Percentiles rank a stretch among this genome's conserved stretches.
Conservation (phyloP, 2,329 filamentous ascomycete species). For the Falciphora oryzae region DNA sequence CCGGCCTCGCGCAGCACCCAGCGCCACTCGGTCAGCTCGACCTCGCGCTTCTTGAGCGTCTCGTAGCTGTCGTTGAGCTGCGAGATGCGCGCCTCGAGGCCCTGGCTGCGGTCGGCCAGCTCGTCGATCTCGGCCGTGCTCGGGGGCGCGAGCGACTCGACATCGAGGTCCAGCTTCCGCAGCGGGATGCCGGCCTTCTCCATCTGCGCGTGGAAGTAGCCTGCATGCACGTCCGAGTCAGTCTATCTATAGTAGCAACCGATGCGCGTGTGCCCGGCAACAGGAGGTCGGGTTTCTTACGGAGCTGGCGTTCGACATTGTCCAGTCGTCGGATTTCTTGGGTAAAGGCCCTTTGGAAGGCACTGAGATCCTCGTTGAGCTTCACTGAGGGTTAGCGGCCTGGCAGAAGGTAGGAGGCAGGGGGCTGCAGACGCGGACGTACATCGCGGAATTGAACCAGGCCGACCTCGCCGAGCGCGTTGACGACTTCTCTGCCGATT, state of each 20-base stretch:
- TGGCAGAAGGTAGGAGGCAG: not conserved
- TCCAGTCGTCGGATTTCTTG: conserved; percentile 96
- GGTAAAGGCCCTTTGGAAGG: conserved; percentile 95
- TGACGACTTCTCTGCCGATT: conserved; percentile 96
- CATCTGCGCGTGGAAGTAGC: conserved; percentile 94
- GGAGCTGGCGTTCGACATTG: conserved; percentile 95
- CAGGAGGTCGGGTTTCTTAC: conserved; percentile 46
- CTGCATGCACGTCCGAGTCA: conserved; percentile 33
- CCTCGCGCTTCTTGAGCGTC: conserved; percentile 94
- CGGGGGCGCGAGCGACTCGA: conserved; percentile 77
- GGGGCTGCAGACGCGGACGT: conserved; percentile 29
- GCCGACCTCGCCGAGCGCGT: conserved; percentile 90
- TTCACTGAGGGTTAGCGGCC: conserved; percentile 31
- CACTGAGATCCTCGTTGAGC: conserved; percentile 89
- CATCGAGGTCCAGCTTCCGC: conserved; percentile 85
- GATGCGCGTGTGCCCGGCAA: conserved; percentile 6
- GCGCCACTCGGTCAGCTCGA: conserved; percentile 95
- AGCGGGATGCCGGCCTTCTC: conserved; percentile 84
- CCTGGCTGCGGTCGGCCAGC: conserved; percentile 85
- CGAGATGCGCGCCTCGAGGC: conserved; percentile 82
- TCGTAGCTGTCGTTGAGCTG: conserved; percentile 98
- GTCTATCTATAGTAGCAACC: not conserved
- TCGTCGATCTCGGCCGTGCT: conserved; percentile 95
- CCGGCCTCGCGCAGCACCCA: conserved; percentile 96
- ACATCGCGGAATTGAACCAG: conserved; percentile 97